Base-by-base conservation (phyloP, 805 yeast species). In the Pichia phayaonensis region DNA sequence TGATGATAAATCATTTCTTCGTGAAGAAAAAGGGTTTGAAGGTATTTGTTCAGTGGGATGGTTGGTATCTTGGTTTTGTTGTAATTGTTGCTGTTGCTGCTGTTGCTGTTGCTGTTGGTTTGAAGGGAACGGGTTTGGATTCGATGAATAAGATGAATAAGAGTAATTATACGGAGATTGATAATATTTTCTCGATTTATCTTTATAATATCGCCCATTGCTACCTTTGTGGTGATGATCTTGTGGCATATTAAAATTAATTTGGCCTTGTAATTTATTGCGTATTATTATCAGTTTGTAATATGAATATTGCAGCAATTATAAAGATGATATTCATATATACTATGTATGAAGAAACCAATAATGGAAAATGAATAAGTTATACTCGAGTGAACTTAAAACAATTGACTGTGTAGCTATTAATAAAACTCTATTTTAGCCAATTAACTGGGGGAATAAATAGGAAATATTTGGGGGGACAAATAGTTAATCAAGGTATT, bases 121-220 rank as follows among this genome's bases (percentile, higher is more conserved):
- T 46, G 68, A 61, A 4, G 68, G 62, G 40, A 65, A 64, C 2
- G 69, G 68, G 46, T 64, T 65, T 3, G 56, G 51, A 21, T 52
- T 49, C 4, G 53, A 55, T 15, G 54, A 44, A 44, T 53, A 50
- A 40, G 59, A 50, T 18, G 54, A 41, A 39, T 45, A 40, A 12
- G 50, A 20, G 20, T 45, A 46, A 16, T 53, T 46, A 34, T 55
- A 57, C 12, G 53, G 42, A 18, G 56, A 49, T n/a, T 58, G 49
- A 31, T 53, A 54, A 42, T 52, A 61, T 47, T 59, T 62, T 38
- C 62, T 51, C 7, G 48, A 27, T 18, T 59, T 65, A 26, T 62
- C 68, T 50, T 59, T 61, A 40, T 55, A 58, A 44, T 54, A 57
- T 38, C 63, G 57, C 29, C 58, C 53, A 18, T 45, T 29, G 3